Evolutionary conservation across 2,329 filamentous ascomycete genomes (phyloP).

Genomic region (Cladophialophora immunda): DNA sequence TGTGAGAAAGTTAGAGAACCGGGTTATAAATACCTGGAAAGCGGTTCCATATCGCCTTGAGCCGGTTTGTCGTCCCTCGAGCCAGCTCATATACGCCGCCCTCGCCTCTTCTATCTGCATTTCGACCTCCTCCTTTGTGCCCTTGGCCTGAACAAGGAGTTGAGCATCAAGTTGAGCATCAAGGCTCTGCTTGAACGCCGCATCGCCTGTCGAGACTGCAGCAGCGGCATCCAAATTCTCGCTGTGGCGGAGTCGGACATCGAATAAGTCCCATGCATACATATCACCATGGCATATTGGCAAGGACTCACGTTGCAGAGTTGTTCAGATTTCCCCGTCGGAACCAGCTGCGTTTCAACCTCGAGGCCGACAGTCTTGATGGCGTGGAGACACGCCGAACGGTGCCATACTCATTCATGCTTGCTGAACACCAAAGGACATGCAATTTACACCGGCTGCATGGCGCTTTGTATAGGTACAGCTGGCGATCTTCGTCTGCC

Average conservation of each 20-base stretch:
- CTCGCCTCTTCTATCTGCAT: neutral
- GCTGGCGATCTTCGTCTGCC: neutral
- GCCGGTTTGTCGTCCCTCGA: neutral
- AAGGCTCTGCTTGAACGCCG: neutral
- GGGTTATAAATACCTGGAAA: neutral
- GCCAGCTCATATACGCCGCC: neutral
- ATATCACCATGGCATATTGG: neutral
- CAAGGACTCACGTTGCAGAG: neutral
- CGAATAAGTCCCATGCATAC: neutral
- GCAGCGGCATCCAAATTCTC: neutral
- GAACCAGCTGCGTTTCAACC: neutral
- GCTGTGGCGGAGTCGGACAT: neutral
- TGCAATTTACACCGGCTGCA: neutral
- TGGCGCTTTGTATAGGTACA: neutral
- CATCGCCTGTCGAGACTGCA: neutral
- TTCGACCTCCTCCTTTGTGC: neutral
- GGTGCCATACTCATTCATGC: neutral
- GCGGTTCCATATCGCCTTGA: neutral
- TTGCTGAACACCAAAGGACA: neutral
- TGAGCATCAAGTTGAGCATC: neutral
- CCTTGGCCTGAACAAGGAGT: neutral
- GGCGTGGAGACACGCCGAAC: neutral
- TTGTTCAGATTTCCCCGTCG: neutral
- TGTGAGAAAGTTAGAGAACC: neutral
- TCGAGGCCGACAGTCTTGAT: slow-evolving; percentile 3